phyloP scores from a whole-genome alignment of 2,329 filamentous ascomycete genomes.

The Colletotrichum gloeosporioides region DNA sequence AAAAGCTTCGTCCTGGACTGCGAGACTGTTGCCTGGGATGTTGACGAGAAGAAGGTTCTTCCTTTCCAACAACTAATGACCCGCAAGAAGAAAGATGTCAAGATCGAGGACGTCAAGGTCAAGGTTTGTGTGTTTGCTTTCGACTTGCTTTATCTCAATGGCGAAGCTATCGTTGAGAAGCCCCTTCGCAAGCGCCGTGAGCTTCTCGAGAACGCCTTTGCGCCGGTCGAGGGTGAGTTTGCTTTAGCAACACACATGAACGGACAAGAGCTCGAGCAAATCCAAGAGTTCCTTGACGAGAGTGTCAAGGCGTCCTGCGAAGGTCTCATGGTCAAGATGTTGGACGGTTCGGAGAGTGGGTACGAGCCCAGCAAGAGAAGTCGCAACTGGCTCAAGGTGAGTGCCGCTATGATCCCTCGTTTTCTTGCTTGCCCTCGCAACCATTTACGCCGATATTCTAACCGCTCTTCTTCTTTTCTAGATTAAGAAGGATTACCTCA shows the following conservation, averaged over 20 bases:
- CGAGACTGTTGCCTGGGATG: slow-evolving; percentile 96
- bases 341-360: slow-evolving; percentile 89
- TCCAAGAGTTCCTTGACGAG: slow-evolving; percentile 90
- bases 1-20: slow-evolving; percentile 98
- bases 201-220: slow-evolving; percentile 75
- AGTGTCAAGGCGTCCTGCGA: slow-evolving; percentile 96
- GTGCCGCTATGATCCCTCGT: slow-evolving; percentile 13
- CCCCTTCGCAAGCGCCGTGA: slow-evolving; percentile 83
- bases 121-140: slow-evolving; percentile 98
- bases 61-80: slow-evolving; percentile 99
- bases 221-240: slow-evolving; percentile 86
- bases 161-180: slow-evolving; percentile 87
- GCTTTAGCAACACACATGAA: slow-evolving; percentile 87
- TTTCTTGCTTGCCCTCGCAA: background rate
- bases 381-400: slow-evolving; percentile 96
- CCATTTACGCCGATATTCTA: background rate
- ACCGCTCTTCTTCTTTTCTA: slow-evolving; percentile 33
- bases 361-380: slow-evolving; percentile 97
- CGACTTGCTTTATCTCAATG: slow-evolving; percentile 92
- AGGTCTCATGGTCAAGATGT: slow-evolving; percentile 99
- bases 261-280: slow-evolving; percentile 89
- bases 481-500: slow-evolving; percentile 98
- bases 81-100: slow-evolving; percentile 95
- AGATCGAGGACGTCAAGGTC: slow-evolving; percentile 92
- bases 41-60: slow-evolving; percentile 91